These are phyloP conservation scores for Mentha longifolia DNA, from an alignment of 257 asterid species.

Conservation along the genomic window DNA sequence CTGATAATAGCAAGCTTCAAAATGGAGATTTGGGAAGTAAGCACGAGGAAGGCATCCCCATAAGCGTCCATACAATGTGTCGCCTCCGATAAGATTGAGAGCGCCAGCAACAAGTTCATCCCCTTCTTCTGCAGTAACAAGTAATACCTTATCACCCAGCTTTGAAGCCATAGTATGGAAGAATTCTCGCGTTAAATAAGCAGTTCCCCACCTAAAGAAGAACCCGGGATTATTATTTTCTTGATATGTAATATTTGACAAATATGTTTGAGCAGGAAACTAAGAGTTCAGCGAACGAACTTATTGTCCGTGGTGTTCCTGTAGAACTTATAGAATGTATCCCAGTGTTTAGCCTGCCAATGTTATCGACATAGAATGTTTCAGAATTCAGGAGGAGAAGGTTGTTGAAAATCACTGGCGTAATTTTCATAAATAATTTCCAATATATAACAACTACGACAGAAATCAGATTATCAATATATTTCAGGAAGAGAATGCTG, in stretches of 20 bases:
- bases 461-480: not conserved
- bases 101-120: conserved; percentile 89
- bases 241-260: not conserved
- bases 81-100: conserved; percentile 91
- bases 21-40: conserved; percentile 87
- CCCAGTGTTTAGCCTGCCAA: conserved; percentile 93
- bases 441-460: too few species aligned
- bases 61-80: conserved; percentile 85
- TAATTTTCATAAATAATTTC: too few species aligned
- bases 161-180: conserved; percentile 92
- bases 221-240: not conserved
- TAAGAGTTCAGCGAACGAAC: conserved; percentile 36
- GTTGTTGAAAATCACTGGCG: too few species aligned
- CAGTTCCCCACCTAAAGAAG: conserved; percentile 88
- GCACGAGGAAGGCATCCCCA: conserved; percentile 97
- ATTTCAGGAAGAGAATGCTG: not conserved
- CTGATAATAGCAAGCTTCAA: conserved; percentile 99
- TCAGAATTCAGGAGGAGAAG: too few species aligned
- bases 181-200: conserved; percentile 93
- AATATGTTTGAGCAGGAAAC: conserved; percentile 23
- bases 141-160: conserved; percentile 84
- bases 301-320: conserved; percentile 86
- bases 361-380: conserved; percentile 21
- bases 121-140: conserved; percentile 84
- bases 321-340: conserved; percentile 88